phyloP scores from a whole-genome alignment of 805 yeast species.

The Komagataella kurtzmanii region DNA sequence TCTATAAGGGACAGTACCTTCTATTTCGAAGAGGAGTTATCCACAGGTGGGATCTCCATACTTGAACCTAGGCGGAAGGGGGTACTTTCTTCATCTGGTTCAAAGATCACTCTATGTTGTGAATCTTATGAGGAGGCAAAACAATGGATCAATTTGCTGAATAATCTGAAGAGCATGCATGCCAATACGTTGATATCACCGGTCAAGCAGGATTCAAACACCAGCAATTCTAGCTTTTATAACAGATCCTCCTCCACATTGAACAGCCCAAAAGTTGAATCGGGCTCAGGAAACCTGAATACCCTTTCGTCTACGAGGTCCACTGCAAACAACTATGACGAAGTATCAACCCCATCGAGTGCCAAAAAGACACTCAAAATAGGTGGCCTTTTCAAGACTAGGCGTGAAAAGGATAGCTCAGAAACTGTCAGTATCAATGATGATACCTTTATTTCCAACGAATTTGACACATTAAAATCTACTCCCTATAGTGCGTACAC shows the following conservation, averaged over 20 bases:
- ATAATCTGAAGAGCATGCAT: constrained; percentile 1
- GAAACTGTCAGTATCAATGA: neutral
- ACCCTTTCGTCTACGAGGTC: neutral
- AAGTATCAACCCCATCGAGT: neutral
- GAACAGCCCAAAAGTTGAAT: constrained; percentile 1
- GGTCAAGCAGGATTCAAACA: neutral
- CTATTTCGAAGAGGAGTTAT: constrained; percentile 10
- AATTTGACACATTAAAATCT: neutral
- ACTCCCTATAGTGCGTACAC: constrained; percentile 1
- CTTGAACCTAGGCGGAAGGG: constrained; percentile 16
- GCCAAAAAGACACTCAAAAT: constrained; percentile 3
- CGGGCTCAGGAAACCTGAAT: neutral
- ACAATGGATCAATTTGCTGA: constrained; percentile 10
- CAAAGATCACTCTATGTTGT: constrained; percentile 44
- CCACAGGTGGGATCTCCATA: constrained; percentile 10
- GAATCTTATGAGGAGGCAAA: constrained; percentile 56
- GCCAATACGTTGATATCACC: neutral
- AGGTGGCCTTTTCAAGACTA: constrained; percentile 4
- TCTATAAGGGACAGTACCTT: constrained; percentile 8
- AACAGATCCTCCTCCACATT: neutral
- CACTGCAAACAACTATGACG: neutral
- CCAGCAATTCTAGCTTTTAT: neutral
- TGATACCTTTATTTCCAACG: neutral
- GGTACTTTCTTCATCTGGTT: constrained; percentile 16
- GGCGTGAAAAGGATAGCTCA: neutral